Conservation (phyloP, 768 basidiomycete species). For the Obba rivulosa region DNA sequence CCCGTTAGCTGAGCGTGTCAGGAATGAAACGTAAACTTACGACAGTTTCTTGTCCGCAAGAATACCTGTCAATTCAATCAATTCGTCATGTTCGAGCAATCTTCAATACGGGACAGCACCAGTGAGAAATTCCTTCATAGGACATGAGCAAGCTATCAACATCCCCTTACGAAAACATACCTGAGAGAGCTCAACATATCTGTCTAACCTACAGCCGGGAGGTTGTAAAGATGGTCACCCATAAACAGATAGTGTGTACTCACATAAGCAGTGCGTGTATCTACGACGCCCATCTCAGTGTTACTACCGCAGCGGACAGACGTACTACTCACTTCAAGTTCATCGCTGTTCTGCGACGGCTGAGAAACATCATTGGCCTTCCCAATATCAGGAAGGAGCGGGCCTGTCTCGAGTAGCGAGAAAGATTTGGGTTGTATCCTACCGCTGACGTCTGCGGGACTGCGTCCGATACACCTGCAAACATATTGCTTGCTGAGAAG, state of each 20-base stretch:
- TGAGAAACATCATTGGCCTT: too few species aligned
- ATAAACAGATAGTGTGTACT: neutral
- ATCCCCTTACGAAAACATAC: conserved; percentile 4
- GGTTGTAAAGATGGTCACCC: neutral
- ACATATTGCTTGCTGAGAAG: neutral
- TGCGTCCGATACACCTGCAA: conserved; percentile 42
- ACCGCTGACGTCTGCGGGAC: too few species aligned
- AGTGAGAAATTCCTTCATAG: conserved; percentile 28
- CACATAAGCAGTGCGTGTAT: conserved; percentile 57
- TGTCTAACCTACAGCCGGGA: conserved; percentile 23
- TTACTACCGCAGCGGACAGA: neutral
- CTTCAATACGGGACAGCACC: neutral
- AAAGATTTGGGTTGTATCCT: too few species aligned
- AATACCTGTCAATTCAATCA: conserved; percentile 33
- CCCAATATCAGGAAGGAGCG: too few species aligned
- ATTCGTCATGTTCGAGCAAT: neutral
- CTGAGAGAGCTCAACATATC: conserved; percentile 26
- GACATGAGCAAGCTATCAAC: neutral
- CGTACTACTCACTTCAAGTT: neutral
- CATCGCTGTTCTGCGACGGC: neutral
- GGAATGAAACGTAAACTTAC: conserved; percentile 26
- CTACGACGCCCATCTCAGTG: too few species aligned
- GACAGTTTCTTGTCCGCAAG: conserved; percentile 43
- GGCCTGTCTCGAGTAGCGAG: too few species aligned
- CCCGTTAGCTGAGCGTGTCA: conserved; percentile 19